These are phyloP conservation scores for Pyrus hybrid DNA, from an alignment of 331 rosid genomes.

Conservation along the genomic window DNA sequence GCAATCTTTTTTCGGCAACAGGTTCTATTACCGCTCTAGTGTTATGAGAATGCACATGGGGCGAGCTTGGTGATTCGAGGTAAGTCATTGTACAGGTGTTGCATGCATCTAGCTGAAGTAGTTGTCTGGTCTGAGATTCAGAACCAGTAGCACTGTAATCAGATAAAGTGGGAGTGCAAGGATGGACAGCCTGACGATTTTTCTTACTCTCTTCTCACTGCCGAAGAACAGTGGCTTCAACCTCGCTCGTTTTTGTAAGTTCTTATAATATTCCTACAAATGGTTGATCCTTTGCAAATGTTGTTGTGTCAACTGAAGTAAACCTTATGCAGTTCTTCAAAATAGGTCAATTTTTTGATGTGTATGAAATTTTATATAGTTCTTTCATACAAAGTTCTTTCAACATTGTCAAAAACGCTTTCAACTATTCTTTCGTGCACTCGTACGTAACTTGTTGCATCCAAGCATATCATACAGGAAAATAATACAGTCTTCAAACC, in stretches of 20 bases:
- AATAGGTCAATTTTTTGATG: background rate
- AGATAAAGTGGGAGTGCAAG: background rate
- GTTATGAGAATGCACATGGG: background rate
- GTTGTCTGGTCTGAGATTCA: background rate
- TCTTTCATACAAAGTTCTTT: background rate
- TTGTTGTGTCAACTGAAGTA: no score
- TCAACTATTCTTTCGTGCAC: background rate
- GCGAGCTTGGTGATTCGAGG: background rate
- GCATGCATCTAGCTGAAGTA: background rate
- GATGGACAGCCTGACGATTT: background rate
- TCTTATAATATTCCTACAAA: no score
- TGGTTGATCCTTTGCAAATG: background rate
- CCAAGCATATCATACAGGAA: background rate
- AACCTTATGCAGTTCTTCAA: background rate
- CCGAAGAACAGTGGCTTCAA: background rate
- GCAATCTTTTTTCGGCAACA: background rate
- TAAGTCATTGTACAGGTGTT: background rate
- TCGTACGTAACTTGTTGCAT: background rate
- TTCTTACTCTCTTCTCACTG: background rate
- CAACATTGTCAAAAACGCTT: background rate
- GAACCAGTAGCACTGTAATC: background rate
- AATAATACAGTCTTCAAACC: background rate
- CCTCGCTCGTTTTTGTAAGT: background rate
- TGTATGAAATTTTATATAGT: background rate
- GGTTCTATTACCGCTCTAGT: background rate